These are phyloP conservation scores for Ophiosphaerella korrae DNA, from an alignment of 2,329 filamentous ascomycete species.

Conservation along the genomic window DNA sequence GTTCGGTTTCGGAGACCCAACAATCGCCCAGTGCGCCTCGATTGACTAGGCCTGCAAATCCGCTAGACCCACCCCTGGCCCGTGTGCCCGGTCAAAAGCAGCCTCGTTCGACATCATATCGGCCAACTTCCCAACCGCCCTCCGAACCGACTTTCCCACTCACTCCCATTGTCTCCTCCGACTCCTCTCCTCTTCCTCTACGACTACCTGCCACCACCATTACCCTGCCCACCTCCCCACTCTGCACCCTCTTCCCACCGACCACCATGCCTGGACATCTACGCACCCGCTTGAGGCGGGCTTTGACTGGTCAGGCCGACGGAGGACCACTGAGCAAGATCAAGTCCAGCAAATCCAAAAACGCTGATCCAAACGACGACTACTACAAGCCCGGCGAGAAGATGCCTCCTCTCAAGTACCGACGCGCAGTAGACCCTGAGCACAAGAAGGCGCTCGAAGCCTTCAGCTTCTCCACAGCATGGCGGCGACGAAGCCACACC, in stretches of 20 bases:
- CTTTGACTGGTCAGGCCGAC: conserved; percentile 46
- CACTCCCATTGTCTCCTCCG: conserved; percentile 4
- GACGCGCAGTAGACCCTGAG: conserved; percentile 54
- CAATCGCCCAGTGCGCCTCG: conserved; percentile 10
- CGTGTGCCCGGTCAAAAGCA: conserved; percentile 22
- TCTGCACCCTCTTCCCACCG: conserved; percentile 1
- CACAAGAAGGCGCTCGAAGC: conserved; percentile 57
- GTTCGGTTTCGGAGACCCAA: conserved; percentile 14
- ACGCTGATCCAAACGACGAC: conserved; percentile 48
- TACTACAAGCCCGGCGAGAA: conserved; percentile 58
- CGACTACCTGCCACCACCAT: conserved; percentile 2
- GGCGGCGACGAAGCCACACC: conserved; percentile 52
- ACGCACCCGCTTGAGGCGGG: conserved; percentile 53
- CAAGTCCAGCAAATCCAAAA: conserved; percentile 36
- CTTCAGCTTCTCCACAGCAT: conserved; percentile 54
- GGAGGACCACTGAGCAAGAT: conserved; percentile 31
- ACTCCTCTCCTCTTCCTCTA: background rate
- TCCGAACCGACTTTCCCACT: conserved; percentile 12
- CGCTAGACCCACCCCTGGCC: conserved; percentile 16
- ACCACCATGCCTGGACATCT: conserved; percentile 50
- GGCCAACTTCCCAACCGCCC: conserved; percentile 17
- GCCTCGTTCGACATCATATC: conserved; percentile 28
- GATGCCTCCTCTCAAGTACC: conserved; percentile 58
- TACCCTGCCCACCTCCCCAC: background rate
- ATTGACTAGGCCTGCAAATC: conserved; percentile 3